phyloP scores from a whole-genome alignment of 257 asterid genomes.

The Lantana camara region DNA sequence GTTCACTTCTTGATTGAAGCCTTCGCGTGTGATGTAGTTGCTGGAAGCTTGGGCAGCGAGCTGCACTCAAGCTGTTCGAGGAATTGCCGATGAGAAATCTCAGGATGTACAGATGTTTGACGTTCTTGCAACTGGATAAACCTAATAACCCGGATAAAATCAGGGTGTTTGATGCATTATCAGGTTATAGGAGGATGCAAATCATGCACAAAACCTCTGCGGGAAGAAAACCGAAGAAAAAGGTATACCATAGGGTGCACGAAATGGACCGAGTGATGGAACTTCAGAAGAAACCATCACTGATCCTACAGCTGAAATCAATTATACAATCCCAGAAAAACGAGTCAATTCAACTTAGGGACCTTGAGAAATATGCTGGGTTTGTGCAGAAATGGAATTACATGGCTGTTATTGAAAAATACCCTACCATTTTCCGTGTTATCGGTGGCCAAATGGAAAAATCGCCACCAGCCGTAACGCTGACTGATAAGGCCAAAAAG shows the following conservation, averaged over 20 bases:
- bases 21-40: not conserved
- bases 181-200: constrained; percentile 39
- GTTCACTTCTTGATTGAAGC: not conserved
- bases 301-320: constrained; percentile 68
- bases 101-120: constrained; percentile 27
- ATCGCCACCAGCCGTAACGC: constrained; percentile 71
- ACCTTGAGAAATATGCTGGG: constrained; percentile 96
- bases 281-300: constrained; percentile 78
- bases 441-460: constrained; percentile 43
- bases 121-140: constrained; percentile 23
- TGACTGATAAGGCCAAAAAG: constrained; percentile 67
- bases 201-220: constrained; percentile 56
- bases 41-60: too few species aligned
- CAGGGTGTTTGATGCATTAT: constrained; percentile 13
- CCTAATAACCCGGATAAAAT: constrained; percentile 10
- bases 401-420: constrained; percentile 79
- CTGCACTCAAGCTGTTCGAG: constrained; percentile 44
- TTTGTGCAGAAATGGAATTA: constrained; percentile 91
- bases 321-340: constrained; percentile 71
- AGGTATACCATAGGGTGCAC: constrained; percentile 67
- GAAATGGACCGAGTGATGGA: constrained; percentile 91
- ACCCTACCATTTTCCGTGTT: constrained; percentile 71
- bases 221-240: constrained; percentile 82
- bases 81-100: constrained; percentile 31
- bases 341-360: constrained; percentile 69